Conservation (phyloP, 495 filamentous ascomycete species). For the Cercophora samala region DNA sequence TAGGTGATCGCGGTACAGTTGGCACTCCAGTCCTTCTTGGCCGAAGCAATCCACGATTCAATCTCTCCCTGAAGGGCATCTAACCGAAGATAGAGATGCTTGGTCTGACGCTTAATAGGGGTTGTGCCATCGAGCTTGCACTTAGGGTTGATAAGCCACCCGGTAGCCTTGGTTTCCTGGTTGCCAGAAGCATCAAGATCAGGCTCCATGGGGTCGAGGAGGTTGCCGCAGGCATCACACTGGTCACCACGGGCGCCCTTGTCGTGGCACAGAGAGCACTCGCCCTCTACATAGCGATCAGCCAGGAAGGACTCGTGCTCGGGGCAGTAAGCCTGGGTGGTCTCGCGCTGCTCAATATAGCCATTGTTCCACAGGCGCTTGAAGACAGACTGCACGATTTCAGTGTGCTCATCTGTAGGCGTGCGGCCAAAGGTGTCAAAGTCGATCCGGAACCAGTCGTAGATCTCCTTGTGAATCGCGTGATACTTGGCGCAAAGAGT, state of each 20-base stretch:
- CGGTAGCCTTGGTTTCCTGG: constrained; percentile 27
- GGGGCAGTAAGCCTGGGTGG: constrained; percentile 80
- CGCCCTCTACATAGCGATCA: constrained; percentile 90
- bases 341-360: constrained; percentile 74
- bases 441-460: constrained; percentile 75
- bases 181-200: constrained; percentile 22
- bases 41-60: constrained; percentile 62
- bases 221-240: constrained; percentile 78
- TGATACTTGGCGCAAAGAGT: constrained; percentile 86
- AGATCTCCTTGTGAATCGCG: constrained; percentile 76
- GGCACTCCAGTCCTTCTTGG: constrained; percentile 61
- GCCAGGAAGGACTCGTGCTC: constrained; percentile 81
- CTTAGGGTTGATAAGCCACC: constrained; percentile 48
- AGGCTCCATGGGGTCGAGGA: constrained; percentile 70
- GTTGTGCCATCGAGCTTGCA: constrained; percentile 84
- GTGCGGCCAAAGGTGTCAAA: constrained; percentile 87
- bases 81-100: constrained; percentile 68
- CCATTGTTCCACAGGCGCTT: constrained; percentile 69
- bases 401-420: constrained; percentile 74
- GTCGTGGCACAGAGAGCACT: constrained; percentile 70
- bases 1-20: constrained; percentile 71
- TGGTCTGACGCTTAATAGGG: constrained; percentile 64
- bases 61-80: constrained; percentile 75
- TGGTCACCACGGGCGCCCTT: constrained; percentile 69
- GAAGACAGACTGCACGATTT: constrained; percentile 84